A percentile compares a stretch with the other conserved stretches of the same genome.
Conservation (phyloP, 208 protist genomes). For the Tritrichomonas foetus region DNA sequence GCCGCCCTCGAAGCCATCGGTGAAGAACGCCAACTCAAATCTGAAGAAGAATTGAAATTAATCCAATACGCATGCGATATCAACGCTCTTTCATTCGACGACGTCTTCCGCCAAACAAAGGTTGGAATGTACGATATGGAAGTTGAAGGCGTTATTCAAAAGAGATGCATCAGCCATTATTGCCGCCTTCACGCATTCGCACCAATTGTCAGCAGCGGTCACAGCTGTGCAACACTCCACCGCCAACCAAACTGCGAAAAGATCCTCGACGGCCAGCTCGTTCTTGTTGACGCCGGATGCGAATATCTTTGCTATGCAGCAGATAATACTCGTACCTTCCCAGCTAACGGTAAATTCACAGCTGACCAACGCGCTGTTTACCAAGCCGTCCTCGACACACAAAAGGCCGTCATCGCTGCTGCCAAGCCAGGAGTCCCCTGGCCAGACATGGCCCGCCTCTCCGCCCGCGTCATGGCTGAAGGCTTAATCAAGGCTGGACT, state of each 20-base stretch:
- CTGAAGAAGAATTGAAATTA: conserved; percentile 27
- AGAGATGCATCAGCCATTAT: not conserved
- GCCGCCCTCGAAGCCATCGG: not conserved
- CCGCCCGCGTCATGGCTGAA: conserved; percentile 38
- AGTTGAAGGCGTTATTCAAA: conserved; percentile 24
- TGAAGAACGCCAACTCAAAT: conserved; percentile 44
- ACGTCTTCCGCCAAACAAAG: not conserved
- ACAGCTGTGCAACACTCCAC: conserved; percentile 54
- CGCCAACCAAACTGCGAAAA: conserved; percentile 54
- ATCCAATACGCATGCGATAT: conserved; percentile 40
- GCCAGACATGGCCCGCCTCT: conserved; percentile 48
- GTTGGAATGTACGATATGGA: conserved; percentile 39
- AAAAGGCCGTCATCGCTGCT: conserved; percentile 46
- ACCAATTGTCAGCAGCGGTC: conserved; percentile 57
- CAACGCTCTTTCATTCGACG: not conserved
- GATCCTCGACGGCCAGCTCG: conserved; percentile 51
- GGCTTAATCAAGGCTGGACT: conserved; percentile 26
- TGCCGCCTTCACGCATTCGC: conserved; percentile 50
- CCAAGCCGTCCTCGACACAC: conserved; percentile 54
- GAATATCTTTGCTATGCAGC: conserved; percentile 57
- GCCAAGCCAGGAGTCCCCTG: conserved; percentile 51
- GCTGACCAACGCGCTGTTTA: conserved; percentile 56
- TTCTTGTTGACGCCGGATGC: conserved; percentile 62
- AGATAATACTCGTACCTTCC: conserved; percentile 64
- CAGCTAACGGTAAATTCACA: conserved; percentile 56